Evolutionary conservation across 2,329 filamentous ascomycete genomes (phyloP), one percentile per base, ranked within the genome.

Genomic region (Penicillium psychrosexuale): DNA sequence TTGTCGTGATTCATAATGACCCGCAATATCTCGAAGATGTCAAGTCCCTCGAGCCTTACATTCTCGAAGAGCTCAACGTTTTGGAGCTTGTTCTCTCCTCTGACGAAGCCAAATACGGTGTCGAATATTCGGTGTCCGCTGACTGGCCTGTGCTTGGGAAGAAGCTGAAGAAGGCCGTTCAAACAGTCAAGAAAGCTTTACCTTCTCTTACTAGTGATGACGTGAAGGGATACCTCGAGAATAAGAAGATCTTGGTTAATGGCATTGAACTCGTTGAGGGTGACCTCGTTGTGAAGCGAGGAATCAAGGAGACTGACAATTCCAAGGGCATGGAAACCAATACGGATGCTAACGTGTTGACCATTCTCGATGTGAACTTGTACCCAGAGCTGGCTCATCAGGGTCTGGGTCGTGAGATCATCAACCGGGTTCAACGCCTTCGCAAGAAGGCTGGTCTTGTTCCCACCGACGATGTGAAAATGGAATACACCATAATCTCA

Each of bases 111-210:
- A 90, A 88, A 71, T 97, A 97, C 78, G 90, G 91, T 51, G 91
- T 99, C 43, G 87, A 94, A 69, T 96, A 97, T 77, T 91, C 89
- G 58, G 90, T 93, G 15, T 85, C 84, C 37, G 92, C 91, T 8
- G 94, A 99, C 74, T 97, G 94, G 88, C 91, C 94, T 13, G 88
- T 90, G 2, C 82, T 99, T 15, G 94, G 94, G 61, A 96, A 96
- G 83, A 97, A 97, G 78, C 82, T 97, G 64, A 96, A 96, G 82
- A 97, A 96, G 76, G 92, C 97, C 67, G 90, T 91, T 61, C 85
- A 86, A 61, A 90, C 88, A 70, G 91, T 97, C 64, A 95, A 95
- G 80, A 95, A 93, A 77, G 91, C 90, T 2, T 78, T 99, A 43
- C 92, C 92, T 6, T 80, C 77, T 37, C 79, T 99, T 46, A 89